phyloP scores from a whole-genome alignment of 169 alveolate genomes.

The Neospora caninum region DNA sequence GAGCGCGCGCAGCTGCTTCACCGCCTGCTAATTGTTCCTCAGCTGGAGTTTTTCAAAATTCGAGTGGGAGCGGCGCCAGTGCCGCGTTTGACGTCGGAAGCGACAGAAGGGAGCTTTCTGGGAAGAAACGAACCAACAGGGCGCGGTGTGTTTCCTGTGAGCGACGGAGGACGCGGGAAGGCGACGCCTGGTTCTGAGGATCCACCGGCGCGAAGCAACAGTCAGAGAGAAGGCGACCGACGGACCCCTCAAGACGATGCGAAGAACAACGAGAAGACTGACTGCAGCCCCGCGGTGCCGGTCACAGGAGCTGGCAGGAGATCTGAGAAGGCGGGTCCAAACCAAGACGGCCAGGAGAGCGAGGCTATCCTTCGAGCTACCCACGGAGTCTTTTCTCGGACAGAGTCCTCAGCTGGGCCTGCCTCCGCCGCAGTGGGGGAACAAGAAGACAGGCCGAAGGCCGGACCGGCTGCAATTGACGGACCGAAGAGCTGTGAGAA shows the following conservation, averaged over 20 bases:
- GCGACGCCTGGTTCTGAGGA: no score
- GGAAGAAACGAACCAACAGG: no score
- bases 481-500: background rate
- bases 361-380: background rate
- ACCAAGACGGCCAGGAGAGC: background rate
- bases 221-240: no score
- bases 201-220: no score
- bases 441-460: background rate
- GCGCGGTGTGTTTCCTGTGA: no score
- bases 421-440: background rate
- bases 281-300: no score
- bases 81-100: no score
- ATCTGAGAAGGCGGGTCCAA: background rate
- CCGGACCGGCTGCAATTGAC: background rate
- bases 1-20: background rate
- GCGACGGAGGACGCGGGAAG: no score
- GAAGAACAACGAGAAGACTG: no score
- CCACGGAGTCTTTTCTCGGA: background rate
- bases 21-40: background rate
- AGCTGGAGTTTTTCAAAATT: slow-evolving; percentile 1
- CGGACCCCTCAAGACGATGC: no score
- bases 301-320: no score
- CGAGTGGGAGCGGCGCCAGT: background rate
- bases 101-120: no score
- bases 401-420: background rate